phyloP scores from a whole-genome alignment of 768 basidiomycete species.

The Kwoniella mangroviensis region DNA sequence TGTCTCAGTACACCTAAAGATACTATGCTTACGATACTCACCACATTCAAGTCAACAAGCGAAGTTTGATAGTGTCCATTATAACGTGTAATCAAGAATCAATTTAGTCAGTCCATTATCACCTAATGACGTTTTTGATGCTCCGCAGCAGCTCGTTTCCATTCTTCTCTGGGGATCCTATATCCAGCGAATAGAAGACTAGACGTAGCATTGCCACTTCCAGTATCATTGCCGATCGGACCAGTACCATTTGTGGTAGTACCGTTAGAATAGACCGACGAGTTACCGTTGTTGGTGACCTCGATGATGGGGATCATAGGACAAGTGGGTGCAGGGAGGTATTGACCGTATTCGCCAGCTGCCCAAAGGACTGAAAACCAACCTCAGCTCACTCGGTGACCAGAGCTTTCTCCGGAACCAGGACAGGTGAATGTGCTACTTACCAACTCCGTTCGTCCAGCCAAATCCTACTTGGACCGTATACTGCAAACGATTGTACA shows the following conservation, averaged over 20 bases:
- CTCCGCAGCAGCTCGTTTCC: not conserved
- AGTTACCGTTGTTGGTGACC: slow-evolving; percentile 33
- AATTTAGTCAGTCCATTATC: not conserved
- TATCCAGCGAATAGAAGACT: slow-evolving; percentile 32
- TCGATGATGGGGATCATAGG: slow-evolving; percentile 53
- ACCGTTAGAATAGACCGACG: slow-evolving; percentile 16
- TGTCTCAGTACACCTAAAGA: too few relatives aligned
- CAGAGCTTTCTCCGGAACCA: not conserved
- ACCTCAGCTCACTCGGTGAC: not conserved
- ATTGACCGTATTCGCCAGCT: slow-evolving; percentile 55
- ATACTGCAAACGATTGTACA: slow-evolving; percentile 60
- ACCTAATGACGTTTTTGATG: not conserved
- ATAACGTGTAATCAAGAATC: slow-evolving; percentile 7
- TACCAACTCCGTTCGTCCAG: slow-evolving; percentile 57
- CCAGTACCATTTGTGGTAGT: slow-evolving; percentile 18
- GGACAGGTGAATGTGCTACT: slow-evolving; percentile 10
- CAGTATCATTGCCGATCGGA: slow-evolving; percentile 11
- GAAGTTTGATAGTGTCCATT: not conserved
- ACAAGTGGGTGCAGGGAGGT: slow-evolving; percentile 52
- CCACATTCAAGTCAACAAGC: not conserved
- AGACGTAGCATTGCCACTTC: slow-evolving; percentile 8
- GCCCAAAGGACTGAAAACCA: slow-evolving; percentile 25
- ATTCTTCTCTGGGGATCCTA: slow-evolving; percentile 27
- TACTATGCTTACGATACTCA: too few relatives aligned
- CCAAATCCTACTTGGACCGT: slow-evolving; percentile 69